phyloP scores from a whole-genome alignment of 176 grass and related monocot genomes.

The Zoysia pacifica region DNA sequence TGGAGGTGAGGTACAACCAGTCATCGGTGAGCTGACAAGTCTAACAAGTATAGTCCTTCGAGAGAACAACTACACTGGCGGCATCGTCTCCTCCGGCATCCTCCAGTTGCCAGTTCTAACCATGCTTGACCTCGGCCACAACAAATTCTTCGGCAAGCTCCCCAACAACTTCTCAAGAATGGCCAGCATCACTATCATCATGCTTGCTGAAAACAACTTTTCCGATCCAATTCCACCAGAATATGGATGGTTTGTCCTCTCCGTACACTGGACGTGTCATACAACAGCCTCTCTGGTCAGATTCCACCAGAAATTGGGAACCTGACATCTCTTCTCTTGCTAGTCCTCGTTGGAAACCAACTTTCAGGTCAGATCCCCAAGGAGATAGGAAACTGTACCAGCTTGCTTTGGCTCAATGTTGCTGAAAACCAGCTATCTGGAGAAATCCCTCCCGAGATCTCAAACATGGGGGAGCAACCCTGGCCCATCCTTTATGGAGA shows the following conservation, averaged over 20 bases:
- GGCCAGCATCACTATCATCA: conserved; percentile 41
- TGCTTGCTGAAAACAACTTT: conserved; percentile 50
- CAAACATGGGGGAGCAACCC: conserved; percentile 49
- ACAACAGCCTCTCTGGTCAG: not conserved
- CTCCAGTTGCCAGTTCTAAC: conserved; percentile 33
- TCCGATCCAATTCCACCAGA: conserved; percentile 33
- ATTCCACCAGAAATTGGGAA: not conserved
- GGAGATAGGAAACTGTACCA: conserved; percentile 62
- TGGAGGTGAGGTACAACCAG: conserved; percentile 36
- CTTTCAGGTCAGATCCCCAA: not conserved
- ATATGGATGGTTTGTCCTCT: conserved; percentile 27
- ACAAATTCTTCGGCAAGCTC: conserved; percentile 35
- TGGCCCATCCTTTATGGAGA: conserved; percentile 8
- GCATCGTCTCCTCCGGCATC: conserved; percentile 53
- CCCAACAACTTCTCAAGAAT: conserved; percentile 28
- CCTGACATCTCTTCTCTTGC: conserved; percentile 44
- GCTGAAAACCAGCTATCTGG: conserved; percentile 45
- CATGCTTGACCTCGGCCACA: conserved; percentile 60
- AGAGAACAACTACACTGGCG: conserved; percentile 41
- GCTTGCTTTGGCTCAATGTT: conserved; percentile 61
- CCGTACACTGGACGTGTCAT: conserved; percentile 49
- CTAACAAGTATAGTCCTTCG: no score
- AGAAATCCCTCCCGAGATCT: conserved; percentile 38
- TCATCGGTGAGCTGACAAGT: conserved; percentile 43
- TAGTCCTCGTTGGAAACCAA: conserved; percentile 58